phyloP scores from a whole-genome alignment of 345 rosid species.

The Jatropha curcas region DNA sequence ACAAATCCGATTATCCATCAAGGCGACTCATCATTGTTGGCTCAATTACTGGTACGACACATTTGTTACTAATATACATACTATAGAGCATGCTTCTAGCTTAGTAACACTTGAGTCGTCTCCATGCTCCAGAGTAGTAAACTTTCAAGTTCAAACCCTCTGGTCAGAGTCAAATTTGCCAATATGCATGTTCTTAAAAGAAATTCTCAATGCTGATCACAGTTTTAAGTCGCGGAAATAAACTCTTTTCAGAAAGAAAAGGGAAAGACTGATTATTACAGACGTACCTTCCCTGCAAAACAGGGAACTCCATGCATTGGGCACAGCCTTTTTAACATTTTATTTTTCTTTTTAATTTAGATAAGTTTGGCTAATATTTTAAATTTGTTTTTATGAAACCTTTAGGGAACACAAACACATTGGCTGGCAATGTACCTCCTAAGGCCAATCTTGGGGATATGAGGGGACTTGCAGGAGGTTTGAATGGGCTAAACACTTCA shows the following conservation, averaged over 20 bases:
- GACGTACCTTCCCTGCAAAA: too few relatives aligned
- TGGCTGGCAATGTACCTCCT: conserved; percentile 99
- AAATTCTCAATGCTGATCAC: too few relatives aligned
- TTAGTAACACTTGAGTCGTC: too few relatives aligned
- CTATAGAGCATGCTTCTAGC: too few relatives aligned
- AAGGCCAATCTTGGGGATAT: conserved; percentile 94
- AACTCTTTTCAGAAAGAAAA: too few relatives aligned
- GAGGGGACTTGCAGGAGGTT: conserved; percentile 86
- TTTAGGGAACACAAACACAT: conserved; percentile 87
- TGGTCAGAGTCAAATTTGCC: too few relatives aligned
- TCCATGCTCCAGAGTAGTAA: too few relatives aligned
- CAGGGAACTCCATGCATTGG: too few relatives aligned
- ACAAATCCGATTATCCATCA: conserved; percentile 81
- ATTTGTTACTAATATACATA: not conserved
- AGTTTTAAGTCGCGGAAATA: too few relatives aligned
- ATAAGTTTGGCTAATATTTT: not conserved
- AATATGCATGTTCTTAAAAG: not conserved
- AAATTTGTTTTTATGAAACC: conserved; percentile 2
- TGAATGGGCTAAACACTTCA: conserved; percentile 70
- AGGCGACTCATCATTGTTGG: conserved; percentile 92
- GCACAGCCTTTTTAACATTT: too few relatives aligned
- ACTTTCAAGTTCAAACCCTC: too few relatives aligned
- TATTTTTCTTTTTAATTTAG: not conserved
- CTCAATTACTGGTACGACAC: conserved; percentile 76
- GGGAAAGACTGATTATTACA: too few relatives aligned